phyloP scores from a whole-genome alignment of 2,329 filamentous ascomycete genomes.

The Fusarium aywerte region DNA sequence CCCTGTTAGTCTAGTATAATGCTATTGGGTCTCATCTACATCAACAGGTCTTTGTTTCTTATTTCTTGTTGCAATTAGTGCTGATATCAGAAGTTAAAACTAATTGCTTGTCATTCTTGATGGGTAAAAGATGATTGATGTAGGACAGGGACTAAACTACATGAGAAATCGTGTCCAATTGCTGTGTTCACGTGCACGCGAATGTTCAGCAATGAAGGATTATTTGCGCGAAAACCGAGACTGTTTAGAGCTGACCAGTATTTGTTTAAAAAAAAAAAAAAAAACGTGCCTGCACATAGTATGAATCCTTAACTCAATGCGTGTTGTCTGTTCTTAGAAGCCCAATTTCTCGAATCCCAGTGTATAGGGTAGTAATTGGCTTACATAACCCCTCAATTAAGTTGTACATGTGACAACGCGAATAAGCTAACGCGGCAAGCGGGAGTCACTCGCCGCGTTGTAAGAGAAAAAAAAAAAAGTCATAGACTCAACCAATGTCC shows the following conservation, averaged over 20 bases:
- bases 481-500: not conserved
- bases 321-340: not conserved
- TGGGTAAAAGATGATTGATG: not conserved
- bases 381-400: slow-evolving; percentile 1
- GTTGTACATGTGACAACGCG: slow-evolving; percentile 31
- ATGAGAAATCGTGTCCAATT: too few species aligned
- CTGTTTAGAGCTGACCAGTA: too few species aligned
- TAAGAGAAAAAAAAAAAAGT: slow-evolving; percentile 36
- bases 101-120: not conserved
- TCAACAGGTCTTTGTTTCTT: fast-evolving
- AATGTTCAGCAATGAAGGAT: too few species aligned
- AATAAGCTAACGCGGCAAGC: slow-evolving; percentile 28
- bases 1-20: too few species aligned
- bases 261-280: too few species aligned
- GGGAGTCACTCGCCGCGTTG: slow-evolving; percentile 35
- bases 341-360: not conserved
- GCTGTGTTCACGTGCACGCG: too few species aligned
- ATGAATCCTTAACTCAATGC: not conserved
- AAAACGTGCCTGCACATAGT: too few species aligned
- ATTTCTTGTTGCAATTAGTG: not conserved
- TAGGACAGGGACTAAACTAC: not conserved
- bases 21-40: not conserved
- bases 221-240: fast-evolving
- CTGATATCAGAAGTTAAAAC: slow-evolving; percentile 5
- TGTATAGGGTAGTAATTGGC: slow-evolving; percentile 10